Evolutionary conservation across 2,329 filamentous ascomycete species (phyloP).

Genomic region (Cercospora sp.): DNA sequence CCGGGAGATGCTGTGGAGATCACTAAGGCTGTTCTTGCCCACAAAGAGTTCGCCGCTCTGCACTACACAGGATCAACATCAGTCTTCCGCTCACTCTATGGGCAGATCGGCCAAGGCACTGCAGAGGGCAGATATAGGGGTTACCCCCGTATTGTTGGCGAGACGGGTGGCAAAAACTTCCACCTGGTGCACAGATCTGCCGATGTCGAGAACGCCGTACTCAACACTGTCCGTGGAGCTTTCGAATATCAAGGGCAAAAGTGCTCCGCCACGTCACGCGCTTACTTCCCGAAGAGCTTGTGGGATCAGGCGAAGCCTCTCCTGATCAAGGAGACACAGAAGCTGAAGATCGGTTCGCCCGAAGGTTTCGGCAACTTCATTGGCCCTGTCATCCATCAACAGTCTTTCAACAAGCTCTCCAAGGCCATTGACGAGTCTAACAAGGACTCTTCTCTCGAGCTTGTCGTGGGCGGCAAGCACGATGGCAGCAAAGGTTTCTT

Average conservation of each 20-base stretch:
- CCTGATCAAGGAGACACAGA: conserved; percentile 66
- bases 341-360: conserved; percentile 70
- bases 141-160: conserved; percentile 86
- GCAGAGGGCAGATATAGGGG: conserved; percentile 78
- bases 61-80: conserved; percentile 93
- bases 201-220: conserved; percentile 73
- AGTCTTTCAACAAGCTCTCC: conserved; percentile 77
- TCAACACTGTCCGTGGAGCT: conserved; percentile 80
- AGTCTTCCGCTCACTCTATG: conserved; percentile 87
- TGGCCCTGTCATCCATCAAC: conserved; percentile 81
- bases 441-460: conserved; percentile 68
- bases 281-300: conserved; percentile 73
- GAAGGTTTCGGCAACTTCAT: conserved; percentile 76
- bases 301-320: conserved; percentile 70
- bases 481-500: conserved; percentile 79
- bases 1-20: conserved; percentile 84
- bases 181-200: conserved; percentile 77
- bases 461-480: conserved; percentile 74
- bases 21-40: conserved; percentile 72
- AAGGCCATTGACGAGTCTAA: conserved; percentile 79
- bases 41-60: conserved; percentile 81
- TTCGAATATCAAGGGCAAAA: conserved; percentile 94
- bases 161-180: conserved; percentile 94
- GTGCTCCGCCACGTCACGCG: conserved; percentile 79
- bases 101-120: conserved; percentile 78